Conservation (phyloP, 2,329 filamentous ascomycete species). For the Chaetomium globosum region DNA sequence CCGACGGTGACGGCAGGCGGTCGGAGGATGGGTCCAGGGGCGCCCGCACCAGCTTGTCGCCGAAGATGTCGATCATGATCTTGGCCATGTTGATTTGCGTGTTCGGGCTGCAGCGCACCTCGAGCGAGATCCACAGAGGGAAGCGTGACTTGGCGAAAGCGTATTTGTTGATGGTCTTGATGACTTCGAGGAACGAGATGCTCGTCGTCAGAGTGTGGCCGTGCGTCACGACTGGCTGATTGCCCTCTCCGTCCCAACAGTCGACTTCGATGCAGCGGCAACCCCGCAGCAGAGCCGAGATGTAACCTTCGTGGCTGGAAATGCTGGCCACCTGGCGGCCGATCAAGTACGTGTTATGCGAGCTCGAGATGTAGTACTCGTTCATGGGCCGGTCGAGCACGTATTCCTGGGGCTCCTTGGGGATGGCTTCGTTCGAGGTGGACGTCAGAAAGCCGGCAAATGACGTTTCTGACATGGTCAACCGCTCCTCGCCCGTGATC, state of each 20-base stretch:
- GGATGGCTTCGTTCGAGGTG: slow-evolving; percentile 68
- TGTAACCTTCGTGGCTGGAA: slow-evolving; percentile 94
- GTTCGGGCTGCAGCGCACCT: slow-evolving; percentile 83
- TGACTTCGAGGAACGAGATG: slow-evolving; percentile 87
- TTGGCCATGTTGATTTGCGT: slow-evolving; percentile 89
- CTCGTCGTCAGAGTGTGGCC: slow-evolving; percentile 86
- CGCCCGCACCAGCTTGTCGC: slow-evolving; percentile 74
- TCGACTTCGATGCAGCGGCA: slow-evolving; percentile 97
- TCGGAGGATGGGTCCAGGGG: slow-evolving; percentile 70
- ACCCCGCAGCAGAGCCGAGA: slow-evolving; percentile 80
- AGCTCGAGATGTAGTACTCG: slow-evolving; percentile 97
- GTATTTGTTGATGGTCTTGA: slow-evolving; percentile 91
- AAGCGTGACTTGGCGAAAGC: slow-evolving; percentile 87
- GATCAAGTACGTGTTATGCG: slow-evolving; percentile 95
- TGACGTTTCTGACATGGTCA: slow-evolving; percentile 73
- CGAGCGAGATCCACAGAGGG: slow-evolving; percentile 90
- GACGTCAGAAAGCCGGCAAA: slow-evolving; percentile 80
- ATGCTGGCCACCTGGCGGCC: slow-evolving; percentile 87
- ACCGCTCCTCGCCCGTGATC: slow-evolving; percentile 44
- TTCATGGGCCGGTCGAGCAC: slow-evolving; percentile 82
- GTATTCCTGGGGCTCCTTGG: slow-evolving; percentile 61
- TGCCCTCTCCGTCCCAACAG: slow-evolving; percentile 93
- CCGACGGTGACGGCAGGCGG: slow-evolving; percentile 79
- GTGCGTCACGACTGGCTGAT: slow-evolving; percentile 86
- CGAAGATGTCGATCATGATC: slow-evolving; percentile 84